Evolutionary conservation across 495 filamentous ascomycete genomes (phyloP).

Genomic region (Chaetomium tenue): DNA sequence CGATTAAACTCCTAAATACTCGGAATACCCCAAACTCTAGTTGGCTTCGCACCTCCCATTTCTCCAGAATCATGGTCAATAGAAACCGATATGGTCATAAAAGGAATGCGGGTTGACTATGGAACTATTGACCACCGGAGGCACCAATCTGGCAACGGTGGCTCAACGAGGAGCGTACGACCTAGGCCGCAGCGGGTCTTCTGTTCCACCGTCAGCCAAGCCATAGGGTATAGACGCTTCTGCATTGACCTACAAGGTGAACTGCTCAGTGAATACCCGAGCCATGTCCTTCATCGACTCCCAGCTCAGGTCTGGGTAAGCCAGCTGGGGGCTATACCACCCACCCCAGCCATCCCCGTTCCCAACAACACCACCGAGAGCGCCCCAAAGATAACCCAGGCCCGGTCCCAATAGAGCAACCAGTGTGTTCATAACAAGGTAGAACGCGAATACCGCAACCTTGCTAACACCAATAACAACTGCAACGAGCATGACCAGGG

Average conservation of each 20-base stretch:
- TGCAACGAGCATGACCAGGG: not conserved
- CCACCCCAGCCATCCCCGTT: not conserved
- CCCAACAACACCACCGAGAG: not conserved
- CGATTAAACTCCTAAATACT: no score
- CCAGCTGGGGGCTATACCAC: not conserved
- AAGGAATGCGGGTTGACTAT: not conserved
- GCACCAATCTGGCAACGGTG: no score
- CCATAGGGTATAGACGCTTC: not conserved
- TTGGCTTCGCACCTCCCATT: no score
- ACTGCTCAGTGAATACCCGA: not conserved
- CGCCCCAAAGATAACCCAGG: not conserved
- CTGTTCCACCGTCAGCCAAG: not conserved
- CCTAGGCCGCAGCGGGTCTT: not conserved
- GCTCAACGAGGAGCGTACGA: no score
- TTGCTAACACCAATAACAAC: not conserved
- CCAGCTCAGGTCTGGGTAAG: not conserved
- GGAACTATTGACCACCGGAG: not conserved
- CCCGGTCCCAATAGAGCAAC: not conserved
- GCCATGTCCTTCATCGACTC: not conserved
- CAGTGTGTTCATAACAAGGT: not conserved
- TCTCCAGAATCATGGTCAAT: no score
- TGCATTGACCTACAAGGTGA: not conserved
- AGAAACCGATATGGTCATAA: not conserved
- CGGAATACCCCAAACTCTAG: no score
- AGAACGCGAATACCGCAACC: not conserved